Evolutionary conservation across 805 yeast genomes (phyloP).

Genomic region (Yarrowia phangngaensis): DNA sequence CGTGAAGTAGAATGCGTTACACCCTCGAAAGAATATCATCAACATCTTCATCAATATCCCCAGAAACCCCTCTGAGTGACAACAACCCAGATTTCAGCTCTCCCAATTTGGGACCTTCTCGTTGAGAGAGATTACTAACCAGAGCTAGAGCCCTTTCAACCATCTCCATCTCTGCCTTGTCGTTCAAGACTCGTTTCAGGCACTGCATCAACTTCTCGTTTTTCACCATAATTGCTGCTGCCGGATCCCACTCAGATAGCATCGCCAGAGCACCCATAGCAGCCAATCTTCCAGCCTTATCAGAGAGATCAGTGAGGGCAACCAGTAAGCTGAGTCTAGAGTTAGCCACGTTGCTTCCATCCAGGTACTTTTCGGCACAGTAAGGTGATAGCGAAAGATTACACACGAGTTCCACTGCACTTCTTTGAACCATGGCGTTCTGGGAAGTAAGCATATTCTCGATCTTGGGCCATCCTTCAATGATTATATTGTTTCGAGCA

Average conservation of each 20-base stretch:
- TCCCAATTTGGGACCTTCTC: background rate
- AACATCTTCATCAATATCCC: constrained; percentile 1
- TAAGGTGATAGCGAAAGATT: constrained; percentile 48
- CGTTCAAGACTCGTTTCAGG: constrained; percentile 31
- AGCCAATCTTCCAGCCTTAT: constrained; percentile 38
- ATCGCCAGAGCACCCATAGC: constrained; percentile 44
- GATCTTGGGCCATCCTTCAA: constrained; percentile 47
- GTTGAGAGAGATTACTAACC: constrained; percentile 30
- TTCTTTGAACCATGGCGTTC: constrained; percentile 51
- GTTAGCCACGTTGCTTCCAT: constrained; percentile 34
- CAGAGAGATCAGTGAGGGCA: constrained; percentile 39
- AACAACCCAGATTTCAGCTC: background rate
- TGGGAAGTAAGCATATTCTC: constrained; percentile 46
- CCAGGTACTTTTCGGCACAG: constrained; percentile 41
- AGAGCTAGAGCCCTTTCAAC: constrained; percentile 36
- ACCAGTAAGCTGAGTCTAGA: constrained; percentile 37
- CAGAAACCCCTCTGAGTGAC: background rate
- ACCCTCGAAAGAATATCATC: constrained; percentile 9
- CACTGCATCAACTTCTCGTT: constrained; percentile 34
- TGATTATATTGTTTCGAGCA: constrained; percentile 42
- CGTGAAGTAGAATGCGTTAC: too few relatives aligned
- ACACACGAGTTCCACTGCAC: constrained; percentile 60
- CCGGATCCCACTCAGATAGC: constrained; percentile 40
- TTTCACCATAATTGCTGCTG: constrained; percentile 37
- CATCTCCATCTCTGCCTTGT: constrained; percentile 34